These are phyloP conservation scores for Dalbergia cochinchinensis DNA, from an alignment of 306 rosid genomes.

Conservation along the genomic window DNA sequence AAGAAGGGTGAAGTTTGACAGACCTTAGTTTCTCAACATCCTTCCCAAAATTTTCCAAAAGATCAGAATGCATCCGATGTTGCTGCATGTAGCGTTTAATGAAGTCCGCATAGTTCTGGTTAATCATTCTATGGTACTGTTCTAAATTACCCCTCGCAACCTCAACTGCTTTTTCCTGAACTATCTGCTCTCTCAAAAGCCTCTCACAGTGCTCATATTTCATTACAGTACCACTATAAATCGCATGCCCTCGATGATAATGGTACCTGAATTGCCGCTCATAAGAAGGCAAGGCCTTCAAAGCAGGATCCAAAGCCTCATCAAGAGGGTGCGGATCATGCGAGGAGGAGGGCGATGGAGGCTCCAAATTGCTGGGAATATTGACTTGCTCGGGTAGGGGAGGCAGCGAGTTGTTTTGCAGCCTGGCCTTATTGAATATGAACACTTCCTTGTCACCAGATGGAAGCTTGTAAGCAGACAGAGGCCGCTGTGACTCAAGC, in stretches of 20 bases:
- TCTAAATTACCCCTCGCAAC: slow-evolving; percentile 92
- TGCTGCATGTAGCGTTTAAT: slow-evolving; percentile 85
- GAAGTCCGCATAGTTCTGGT: slow-evolving; percentile 86
- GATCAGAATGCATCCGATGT: slow-evolving; percentile 80
- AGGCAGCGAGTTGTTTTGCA: slow-evolving; percentile 63
- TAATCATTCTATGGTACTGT: slow-evolving; percentile 73
- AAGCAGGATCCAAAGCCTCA: slow-evolving; percentile 92
- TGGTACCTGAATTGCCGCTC: slow-evolving; percentile 91
- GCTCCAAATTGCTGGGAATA: slow-evolving; percentile 58
- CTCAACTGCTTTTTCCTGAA: slow-evolving; percentile 93
- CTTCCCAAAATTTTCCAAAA: slow-evolving; percentile 77
- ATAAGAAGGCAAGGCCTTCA: slow-evolving; percentile 93
- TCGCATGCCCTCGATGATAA: slow-evolving; percentile 67
- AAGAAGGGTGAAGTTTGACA: slow-evolving; percentile 79
- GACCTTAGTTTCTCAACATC: slow-evolving; percentile 77
- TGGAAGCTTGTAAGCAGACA: slow-evolving; percentile 89
- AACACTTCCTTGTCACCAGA: slow-evolving; percentile 78
- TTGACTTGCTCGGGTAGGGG: slow-evolving; percentile 76
- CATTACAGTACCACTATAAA: slow-evolving; percentile 61
- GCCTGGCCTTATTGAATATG: slow-evolving; percentile 81
- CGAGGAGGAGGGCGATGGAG: slow-evolving; percentile 69
- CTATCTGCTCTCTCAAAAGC: slow-evolving; percentile 86
- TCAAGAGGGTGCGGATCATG: slow-evolving; percentile 85
- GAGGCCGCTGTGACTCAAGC: slow-evolving; percentile 75
- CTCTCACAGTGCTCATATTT: slow-evolving; percentile 78